Conservation (phyloP, 345 rosid genomes). For the Litchi chinensis region DNA sequence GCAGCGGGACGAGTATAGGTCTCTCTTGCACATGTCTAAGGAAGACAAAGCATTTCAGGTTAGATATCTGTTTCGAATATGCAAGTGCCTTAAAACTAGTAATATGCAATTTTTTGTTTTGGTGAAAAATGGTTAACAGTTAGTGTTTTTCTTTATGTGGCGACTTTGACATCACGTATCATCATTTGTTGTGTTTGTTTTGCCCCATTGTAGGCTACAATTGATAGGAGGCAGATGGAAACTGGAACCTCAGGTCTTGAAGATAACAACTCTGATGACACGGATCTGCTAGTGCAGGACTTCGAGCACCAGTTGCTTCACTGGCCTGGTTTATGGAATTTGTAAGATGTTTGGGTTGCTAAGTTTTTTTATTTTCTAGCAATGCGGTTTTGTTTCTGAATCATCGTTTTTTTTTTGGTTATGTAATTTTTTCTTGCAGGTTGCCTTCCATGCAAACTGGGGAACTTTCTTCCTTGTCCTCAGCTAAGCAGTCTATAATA, state of each 20-base stretch:
- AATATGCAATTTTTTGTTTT: not conserved
- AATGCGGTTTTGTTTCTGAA: not conserved
- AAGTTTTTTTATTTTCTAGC: not conserved
- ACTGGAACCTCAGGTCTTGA: slow-evolving; percentile 33
- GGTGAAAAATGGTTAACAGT: not conserved
- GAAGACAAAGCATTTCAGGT: slow-evolving; percentile 68
- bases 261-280: slow-evolving; percentile 33
- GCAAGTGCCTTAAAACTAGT: not conserved
- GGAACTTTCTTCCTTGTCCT: slow-evolving; percentile 37
- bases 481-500: slow-evolving; percentile 31
- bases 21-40: slow-evolving; percentile 44
- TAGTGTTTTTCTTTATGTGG: slow-evolving; percentile 5
- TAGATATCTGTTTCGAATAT: slow-evolving; percentile 7
- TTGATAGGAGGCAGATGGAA: slow-evolving; percentile 44
- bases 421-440: slow-evolving; percentile 35
- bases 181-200: not conserved
- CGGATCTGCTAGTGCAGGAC: slow-evolving; percentile 32
- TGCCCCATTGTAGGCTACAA: slow-evolving; percentile 36
- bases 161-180: slow-evolving; percentile 1
- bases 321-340: slow-evolving; percentile 53
- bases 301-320: slow-evolving; percentile 46
- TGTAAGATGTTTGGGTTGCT: slow-evolving; percentile 36
- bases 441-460: slow-evolving; percentile 37
- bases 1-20: slow-evolving; percentile 61
- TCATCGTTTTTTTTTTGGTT: slow-evolving; percentile 5